Percentiles rank a stretch among this genome's conserved stretches.
Conservation (phyloP, 257 asterid species). For the Leptodermis oblonga region DNA sequence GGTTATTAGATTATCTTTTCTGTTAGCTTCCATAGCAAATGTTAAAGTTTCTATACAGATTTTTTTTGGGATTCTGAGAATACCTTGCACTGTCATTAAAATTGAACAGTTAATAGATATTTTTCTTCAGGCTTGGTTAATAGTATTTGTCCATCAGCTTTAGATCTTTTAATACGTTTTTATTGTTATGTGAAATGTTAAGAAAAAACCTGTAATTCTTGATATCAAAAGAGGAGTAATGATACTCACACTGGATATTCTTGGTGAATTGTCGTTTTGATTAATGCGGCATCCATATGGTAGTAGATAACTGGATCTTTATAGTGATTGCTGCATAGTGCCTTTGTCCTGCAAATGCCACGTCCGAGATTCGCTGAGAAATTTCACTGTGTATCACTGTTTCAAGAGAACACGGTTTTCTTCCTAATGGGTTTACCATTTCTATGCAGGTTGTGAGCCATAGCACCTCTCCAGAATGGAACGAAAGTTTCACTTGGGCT, state of each 20-base stretch:
- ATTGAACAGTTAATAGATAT: not conserved
- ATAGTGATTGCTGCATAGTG: not conserved
- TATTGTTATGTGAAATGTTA: not conserved
- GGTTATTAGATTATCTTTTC: not conserved
- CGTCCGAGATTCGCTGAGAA: not conserved
- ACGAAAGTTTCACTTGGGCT: constrained; percentile 84
- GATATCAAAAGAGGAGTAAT: not conserved
- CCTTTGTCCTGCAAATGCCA: not conserved
- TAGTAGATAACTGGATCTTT: not conserved
- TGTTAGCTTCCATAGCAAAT: not conserved
- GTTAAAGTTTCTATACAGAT: not conserved
- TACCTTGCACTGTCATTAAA: not conserved
- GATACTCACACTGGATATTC: not conserved
- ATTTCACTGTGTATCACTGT: not conserved
- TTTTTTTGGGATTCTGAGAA: not conserved
- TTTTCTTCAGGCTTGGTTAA: not conserved
- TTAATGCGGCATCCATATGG: not conserved
- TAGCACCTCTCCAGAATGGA: constrained; percentile 71
- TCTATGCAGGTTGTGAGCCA: constrained; percentile 58
- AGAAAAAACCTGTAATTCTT: not conserved
- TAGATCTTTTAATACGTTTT: not conserved
- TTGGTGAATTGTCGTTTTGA: not conserved
- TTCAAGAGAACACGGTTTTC: not conserved
- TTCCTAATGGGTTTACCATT: not conserved
- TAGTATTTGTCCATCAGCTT: not conserved